Evolutionary conservation across 768 basidiomycete genomes (phyloP).

Genomic region (Gymnopilus dilepis): DNA sequence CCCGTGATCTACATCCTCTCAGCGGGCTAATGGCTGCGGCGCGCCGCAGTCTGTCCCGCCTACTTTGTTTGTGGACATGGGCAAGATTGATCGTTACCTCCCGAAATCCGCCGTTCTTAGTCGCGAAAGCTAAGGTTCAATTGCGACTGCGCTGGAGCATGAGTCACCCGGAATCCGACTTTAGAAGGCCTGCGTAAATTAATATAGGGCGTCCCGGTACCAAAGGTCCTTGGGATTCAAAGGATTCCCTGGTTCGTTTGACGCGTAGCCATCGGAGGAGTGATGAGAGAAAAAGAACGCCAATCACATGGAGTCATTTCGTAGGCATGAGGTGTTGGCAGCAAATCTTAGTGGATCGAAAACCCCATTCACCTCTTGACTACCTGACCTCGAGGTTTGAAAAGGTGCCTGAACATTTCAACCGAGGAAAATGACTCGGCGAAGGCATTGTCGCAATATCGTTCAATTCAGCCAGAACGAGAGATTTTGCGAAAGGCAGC

Average conservation of each 20-base stretch:
- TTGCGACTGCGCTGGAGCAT: background rate
- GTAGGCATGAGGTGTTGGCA: background rate
- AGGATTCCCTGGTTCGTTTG: background rate
- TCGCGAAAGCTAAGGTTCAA: background rate
- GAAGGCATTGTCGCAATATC: too few species aligned
- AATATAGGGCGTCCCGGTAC: background rate
- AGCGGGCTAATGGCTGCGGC: background rate
- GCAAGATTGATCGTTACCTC: background rate
- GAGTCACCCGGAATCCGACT: background rate
- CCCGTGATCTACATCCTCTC: background rate
- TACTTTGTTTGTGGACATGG: background rate
- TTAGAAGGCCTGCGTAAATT: background rate
- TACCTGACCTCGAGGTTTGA: too few species aligned
- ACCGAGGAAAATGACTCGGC: too few species aligned
- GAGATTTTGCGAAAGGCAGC: too few species aligned
- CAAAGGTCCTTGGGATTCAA: background rate
- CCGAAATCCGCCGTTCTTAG: slow-evolving; percentile 1
- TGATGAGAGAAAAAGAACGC: background rate
- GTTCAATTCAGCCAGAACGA: too few species aligned
- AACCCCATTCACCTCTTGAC: too few species aligned
- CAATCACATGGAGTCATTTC: background rate
- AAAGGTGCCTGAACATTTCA: too few species aligned
- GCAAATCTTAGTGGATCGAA: too few species aligned
- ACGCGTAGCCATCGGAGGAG: background rate
- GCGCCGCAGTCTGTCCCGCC: too few species aligned